phyloP scores from a whole-genome alignment of 148 eudicot species.

The Camellia japonica region DNA sequence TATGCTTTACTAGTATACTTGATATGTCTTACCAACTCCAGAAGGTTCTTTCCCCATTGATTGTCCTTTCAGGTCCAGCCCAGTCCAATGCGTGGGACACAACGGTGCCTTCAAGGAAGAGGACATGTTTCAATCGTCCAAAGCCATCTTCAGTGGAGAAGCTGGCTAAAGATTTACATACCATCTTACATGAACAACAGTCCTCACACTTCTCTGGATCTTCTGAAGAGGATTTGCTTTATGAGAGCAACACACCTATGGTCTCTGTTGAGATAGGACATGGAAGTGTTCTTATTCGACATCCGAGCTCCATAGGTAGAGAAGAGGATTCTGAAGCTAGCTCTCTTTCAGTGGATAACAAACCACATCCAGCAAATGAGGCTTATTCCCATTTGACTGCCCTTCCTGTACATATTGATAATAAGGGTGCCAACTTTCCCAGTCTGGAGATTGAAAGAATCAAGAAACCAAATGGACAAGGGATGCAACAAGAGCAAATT shows the following conservation, averaged over 20 bases:
- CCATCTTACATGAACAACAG: slow-evolving; percentile 78
- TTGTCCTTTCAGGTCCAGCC: slow-evolving; percentile 63
- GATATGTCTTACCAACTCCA: neutral
- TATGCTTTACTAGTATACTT: neutral
- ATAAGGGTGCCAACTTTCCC: slow-evolving; percentile 32
- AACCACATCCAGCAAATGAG: slow-evolving; percentile 36
- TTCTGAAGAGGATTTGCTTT: slow-evolving; percentile 89
- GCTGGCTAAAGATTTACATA: slow-evolving; percentile 84
- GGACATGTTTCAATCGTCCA: slow-evolving; percentile 68
- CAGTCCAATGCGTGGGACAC: slow-evolving; percentile 81
- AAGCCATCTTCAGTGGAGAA: slow-evolving; percentile 88
- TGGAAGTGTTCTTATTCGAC: slow-evolving; percentile 94
- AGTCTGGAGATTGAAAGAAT: slow-evolving; percentile 30
- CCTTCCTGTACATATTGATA: slow-evolving; percentile 34
- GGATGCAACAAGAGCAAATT: slow-evolving; percentile 40
- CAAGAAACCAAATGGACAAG: slow-evolving; percentile 41
- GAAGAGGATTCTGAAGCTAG: slow-evolving; percentile 99
- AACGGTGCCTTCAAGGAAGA: slow-evolving; percentile 82
- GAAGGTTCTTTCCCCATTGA: slow-evolving; percentile 13
- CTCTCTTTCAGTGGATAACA: slow-evolving; percentile 86
- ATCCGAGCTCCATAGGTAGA: slow-evolving; percentile 66
- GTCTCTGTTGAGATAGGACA: slow-evolving; percentile 99
- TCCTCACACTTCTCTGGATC: slow-evolving; percentile 69
- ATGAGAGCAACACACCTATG: slow-evolving; percentile 83
- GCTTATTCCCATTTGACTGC: slow-evolving; percentile 48